These are phyloP conservation scores for Paramyrothecium sp. DNA, from an alignment of 2,329 filamentous ascomycete genomes.

Conservation along the genomic window DNA sequence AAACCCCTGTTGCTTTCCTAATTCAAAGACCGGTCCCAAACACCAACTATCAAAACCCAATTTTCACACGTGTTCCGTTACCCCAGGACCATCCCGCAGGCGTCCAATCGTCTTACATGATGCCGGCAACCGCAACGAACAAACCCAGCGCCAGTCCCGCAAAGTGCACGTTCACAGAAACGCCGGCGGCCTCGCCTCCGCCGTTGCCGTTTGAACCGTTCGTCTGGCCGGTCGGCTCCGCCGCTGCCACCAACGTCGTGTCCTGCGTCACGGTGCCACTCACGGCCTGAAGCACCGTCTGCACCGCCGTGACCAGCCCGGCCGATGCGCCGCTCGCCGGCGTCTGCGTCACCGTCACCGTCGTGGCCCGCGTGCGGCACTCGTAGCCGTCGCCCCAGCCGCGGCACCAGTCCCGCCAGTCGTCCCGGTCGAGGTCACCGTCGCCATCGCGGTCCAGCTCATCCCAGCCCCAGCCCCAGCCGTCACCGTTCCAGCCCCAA, in stretches of 20 bases:
- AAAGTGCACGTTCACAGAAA: not conserved
- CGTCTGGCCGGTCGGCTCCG: not conserved
- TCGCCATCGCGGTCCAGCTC: not conserved
- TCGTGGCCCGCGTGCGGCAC: not conserved
- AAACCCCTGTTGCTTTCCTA: too few species aligned
- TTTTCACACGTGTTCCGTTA: not conserved
- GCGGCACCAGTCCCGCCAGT: not conserved
- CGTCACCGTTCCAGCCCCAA: not conserved
- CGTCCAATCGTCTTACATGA: not conserved
- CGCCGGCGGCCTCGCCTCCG: not conserved
- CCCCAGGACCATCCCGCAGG: not conserved
- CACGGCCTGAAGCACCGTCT: not conserved
- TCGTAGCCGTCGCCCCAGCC: not conserved
- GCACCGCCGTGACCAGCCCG: not conserved
- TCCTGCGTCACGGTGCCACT: not conserved
- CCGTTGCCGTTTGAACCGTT: not conserved
- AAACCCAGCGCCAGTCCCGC: not conserved
- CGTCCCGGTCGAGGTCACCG: not conserved
- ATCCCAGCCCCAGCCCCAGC: not conserved
- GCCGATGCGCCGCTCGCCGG: not conserved
- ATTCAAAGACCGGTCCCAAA: not conserved
- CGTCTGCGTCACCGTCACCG: not conserved
- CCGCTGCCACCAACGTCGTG: not conserved
- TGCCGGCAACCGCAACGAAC: not conserved
- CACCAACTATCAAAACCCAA: not conserved